phyloP scores from a whole-genome alignment of 2,329 filamentous ascomycete species.

The Metarhizium humberi region DNA sequence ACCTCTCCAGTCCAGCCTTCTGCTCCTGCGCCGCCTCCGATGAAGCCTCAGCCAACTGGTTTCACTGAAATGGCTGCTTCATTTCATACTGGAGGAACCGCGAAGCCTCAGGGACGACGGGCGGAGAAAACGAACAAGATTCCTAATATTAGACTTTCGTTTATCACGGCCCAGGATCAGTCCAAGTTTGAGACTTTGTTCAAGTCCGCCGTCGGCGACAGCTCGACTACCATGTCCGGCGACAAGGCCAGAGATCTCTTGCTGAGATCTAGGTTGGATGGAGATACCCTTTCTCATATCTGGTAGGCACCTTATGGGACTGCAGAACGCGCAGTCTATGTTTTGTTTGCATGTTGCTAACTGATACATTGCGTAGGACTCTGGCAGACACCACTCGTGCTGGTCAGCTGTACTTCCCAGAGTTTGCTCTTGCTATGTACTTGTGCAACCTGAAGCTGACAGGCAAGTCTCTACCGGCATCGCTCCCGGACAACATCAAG shows the following conservation, averaged over 20 bases:
- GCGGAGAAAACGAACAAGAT: slow-evolving; percentile 61
- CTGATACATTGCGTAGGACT: slow-evolving; percentile 46
- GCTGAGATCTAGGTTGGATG: slow-evolving; percentile 77
- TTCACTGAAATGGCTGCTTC: slow-evolving; percentile 60
- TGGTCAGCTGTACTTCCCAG: slow-evolving; percentile 90
- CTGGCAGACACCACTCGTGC: slow-evolving; percentile 93
- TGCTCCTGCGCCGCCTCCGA: slow-evolving; percentile 40
- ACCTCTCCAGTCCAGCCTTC: slow-evolving; percentile 41
- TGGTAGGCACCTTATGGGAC: slow-evolving; percentile 48
- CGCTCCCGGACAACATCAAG: slow-evolving; percentile 74
- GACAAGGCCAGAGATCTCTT: slow-evolving; percentile 89
- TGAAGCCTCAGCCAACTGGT: slow-evolving; percentile 57
- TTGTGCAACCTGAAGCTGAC: slow-evolving; percentile 90
- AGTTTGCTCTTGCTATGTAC: slow-evolving; percentile 97
- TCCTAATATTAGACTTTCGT: slow-evolving; percentile 86
- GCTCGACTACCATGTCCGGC: slow-evolving; percentile 76
- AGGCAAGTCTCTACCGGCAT: slow-evolving; percentile 67
- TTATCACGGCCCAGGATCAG: slow-evolving; percentile 92
- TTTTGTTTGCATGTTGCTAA: slow-evolving; percentile 7
- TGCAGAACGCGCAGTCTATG: neutral
- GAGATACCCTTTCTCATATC: slow-evolving; percentile 82
- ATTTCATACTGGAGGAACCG: slow-evolving; percentile 43
- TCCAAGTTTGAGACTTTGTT: slow-evolving; percentile 96
- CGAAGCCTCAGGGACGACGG: slow-evolving; percentile 35
- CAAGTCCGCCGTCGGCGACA: slow-evolving; percentile 83